Evolutionary conservation across 352 stramenopile genomes (phyloP).

Genomic region (Elongisporangium senticosum): DNA sequence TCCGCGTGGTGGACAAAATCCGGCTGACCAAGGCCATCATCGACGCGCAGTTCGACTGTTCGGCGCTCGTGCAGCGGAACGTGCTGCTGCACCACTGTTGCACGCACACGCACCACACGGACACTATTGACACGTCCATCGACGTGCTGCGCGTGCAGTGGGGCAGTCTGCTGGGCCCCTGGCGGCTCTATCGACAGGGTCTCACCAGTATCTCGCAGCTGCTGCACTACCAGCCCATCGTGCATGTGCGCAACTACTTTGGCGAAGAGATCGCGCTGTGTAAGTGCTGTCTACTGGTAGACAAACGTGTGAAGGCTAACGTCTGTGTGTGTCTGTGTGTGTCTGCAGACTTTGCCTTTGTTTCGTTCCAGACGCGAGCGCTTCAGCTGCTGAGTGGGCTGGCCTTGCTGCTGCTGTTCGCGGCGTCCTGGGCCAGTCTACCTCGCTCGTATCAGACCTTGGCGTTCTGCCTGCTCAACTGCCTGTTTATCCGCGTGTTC

Average conservation of each 20-base stretch:
- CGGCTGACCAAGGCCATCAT: constrained; percentile 65
- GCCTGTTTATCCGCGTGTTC: constrained; percentile 35
- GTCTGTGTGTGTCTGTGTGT: constrained; percentile 20
- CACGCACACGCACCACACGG: constrained; percentile 43
- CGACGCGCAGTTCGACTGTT: constrained; percentile 68
- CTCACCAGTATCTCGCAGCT: constrained; percentile 13
- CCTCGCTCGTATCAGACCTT: not conserved
- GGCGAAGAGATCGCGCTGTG: constrained; percentile 73
- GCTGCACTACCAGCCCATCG: constrained; percentile 33
- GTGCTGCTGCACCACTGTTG: constrained; percentile 56
- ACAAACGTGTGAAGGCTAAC: not conserved
- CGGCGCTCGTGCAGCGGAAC: constrained; percentile 41
- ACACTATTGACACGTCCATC: constrained; percentile 66
- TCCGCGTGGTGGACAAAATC: constrained; percentile 75
- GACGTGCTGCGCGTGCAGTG: constrained; percentile 50
- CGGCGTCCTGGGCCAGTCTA: constrained; percentile 1
- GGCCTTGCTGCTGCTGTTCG: constrained; percentile 28
- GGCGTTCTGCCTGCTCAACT: constrained; percentile 45
- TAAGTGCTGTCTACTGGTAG: constrained; percentile 33
- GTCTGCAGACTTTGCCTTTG: constrained; percentile 66
- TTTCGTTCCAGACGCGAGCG: constrained; percentile 41
- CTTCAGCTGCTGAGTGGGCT: constrained; percentile 31
- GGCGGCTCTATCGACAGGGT: constrained; percentile 14
- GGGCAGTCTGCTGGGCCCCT: constrained; percentile 28
- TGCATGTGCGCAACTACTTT: constrained; percentile 75